phyloP scores from a whole-genome alignment of 768 basidiomycete species.

The Hydnum rufescens region DNA sequence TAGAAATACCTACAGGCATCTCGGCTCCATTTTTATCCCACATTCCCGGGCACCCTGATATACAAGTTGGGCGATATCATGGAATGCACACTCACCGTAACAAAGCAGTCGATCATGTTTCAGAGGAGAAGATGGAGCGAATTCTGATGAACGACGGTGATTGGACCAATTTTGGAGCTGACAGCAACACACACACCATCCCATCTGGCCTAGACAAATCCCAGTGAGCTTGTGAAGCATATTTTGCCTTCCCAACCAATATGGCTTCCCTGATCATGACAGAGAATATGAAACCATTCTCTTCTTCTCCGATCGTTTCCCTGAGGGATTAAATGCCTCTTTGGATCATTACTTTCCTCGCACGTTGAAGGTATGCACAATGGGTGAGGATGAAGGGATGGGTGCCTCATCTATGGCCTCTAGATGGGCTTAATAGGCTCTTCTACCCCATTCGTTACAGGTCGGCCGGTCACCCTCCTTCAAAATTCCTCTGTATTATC shows the following conservation, averaged over 20 bases:
- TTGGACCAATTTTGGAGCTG: not conserved
- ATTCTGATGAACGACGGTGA: not conserved
- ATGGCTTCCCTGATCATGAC: not conserved
- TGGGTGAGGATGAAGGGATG: not conserved
- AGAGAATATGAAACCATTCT: slow-evolving; percentile 7
- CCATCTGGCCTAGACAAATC: not conserved
- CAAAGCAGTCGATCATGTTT: not conserved
- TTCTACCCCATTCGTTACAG: slow-evolving; percentile 10
- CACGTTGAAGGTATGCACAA: slow-evolving; percentile 6
- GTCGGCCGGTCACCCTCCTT: slow-evolving; percentile 7
- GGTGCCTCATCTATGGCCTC: not conserved
- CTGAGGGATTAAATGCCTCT: slow-evolving; percentile 7
- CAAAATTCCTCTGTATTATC: not conserved
- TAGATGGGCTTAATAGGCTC: slow-evolving; percentile 9
- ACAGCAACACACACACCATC: not conserved
- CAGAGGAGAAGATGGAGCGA: not conserved
- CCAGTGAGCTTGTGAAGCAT: not conserved
- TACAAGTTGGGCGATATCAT: slow-evolving; percentile 3
- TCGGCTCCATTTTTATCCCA: not conserved
- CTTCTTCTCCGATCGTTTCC: slow-evolving; percentile 8
- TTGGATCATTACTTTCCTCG: slow-evolving; percentile 7
- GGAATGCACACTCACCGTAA: not conserved
- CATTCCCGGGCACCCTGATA: not conserved
- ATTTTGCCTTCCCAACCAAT: not conserved
- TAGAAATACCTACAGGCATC: not conserved